Evolutionary conservation across 2,329 filamentous ascomycete genomes (phyloP).

Genomic region (Hymenotorrendiella dingleyae): DNA sequence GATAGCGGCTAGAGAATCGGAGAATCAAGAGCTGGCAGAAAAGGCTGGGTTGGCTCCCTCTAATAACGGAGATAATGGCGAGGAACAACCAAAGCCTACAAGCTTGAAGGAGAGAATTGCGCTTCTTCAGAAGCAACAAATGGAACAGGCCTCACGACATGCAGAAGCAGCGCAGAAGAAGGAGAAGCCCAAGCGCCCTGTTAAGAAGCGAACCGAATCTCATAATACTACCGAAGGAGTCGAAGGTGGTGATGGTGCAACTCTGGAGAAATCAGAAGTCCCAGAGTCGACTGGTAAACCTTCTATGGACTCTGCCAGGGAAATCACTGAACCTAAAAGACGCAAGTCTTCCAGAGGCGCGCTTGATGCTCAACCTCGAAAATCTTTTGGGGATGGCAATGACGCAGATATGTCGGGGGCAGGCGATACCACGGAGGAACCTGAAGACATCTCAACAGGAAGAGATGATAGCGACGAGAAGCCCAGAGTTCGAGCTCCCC

Average conservation of each 20-base stretch:
- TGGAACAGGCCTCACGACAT: slow-evolving; percentile 79
- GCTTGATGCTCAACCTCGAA: slow-evolving; percentile 27
- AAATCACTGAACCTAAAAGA: slow-evolving; percentile 40
- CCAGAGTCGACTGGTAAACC: slow-evolving; percentile 42
- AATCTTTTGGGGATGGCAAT: slow-evolving; percentile 51
- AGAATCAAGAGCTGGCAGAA: slow-evolving; percentile 61
- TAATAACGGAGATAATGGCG: slow-evolving; percentile 47
- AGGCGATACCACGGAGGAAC: slow-evolving; percentile 57
- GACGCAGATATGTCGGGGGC: slow-evolving; percentile 61
- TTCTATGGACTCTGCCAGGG: slow-evolving; percentile 43
- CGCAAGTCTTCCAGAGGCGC: slow-evolving; percentile 47
- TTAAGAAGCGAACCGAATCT: slow-evolving; percentile 58
- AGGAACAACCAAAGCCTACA: slow-evolving; percentile 84
- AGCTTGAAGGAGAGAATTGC: slow-evolving; percentile 95
- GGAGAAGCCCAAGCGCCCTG: slow-evolving; percentile 76
- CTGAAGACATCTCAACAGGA: slow-evolving; percentile 51
- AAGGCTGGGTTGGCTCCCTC: slow-evolving; percentile 54
- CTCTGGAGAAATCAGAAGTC: slow-evolving; percentile 42
- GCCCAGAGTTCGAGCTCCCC: slow-evolving; percentile 20
- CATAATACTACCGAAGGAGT: slow-evolving; percentile 35
- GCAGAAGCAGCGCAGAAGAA: slow-evolving; percentile 74
- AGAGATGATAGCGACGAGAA: slow-evolving; percentile 70
- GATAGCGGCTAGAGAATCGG: slow-evolving; percentile 58
- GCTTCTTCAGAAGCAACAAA: slow-evolving; percentile 85
- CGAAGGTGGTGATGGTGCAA: slow-evolving; percentile 31